Base-by-base conservation (phyloP, 2,329 filamentous ascomycete species). In the Sclerotinia minor region DNA sequence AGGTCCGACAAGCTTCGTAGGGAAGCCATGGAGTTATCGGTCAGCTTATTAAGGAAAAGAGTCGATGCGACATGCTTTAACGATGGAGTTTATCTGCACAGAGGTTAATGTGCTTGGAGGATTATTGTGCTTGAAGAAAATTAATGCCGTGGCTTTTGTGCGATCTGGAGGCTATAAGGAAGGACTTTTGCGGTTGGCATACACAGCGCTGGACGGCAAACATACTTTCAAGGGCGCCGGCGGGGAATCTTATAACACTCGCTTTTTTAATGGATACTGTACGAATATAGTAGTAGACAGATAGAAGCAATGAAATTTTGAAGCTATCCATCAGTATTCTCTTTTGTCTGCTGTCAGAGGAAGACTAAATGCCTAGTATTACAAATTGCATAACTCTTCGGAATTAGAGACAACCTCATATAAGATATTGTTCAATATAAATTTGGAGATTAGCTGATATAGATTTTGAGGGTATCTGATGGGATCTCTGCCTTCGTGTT, bases 281-380 rank as follows among this genome's bases (percentile, higher is more conserved):
- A 67, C 54, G 57, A 67, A 21, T 65, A 65, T 19, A 41, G 15
- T 41, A 59, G 64, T 58, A 65, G 64, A 58, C 24, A 58, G 38
- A 65, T 67, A 63, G 57, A 61, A 44, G 17, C 45, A 44, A 15
- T 54, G 45, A 38, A 26, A 49, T 53, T 41, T 13, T 9, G 15
- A 35, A 49, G 29, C 32, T 24, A 24, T 38, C 17, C 32, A 17
- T 26, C 2, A 61, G n/a, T 24, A 21, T 19, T 7, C 29, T 50
- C n/a, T 38, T 38, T 24, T 38, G 9, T 11, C 19, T 24, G 21
- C 32, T 35, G 32, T 13, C 5, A 26, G 21, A 38, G 8, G 21
- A 7, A 21, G 24, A 17, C 3, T n/a, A 5, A 41, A 9, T 41
- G 38, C 13, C 38, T 15, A 41, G 38, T 41, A 41, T 15, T 41